Conservation (phyloP, 768 basidiomycete species). For the Zangia roseola region DNA sequence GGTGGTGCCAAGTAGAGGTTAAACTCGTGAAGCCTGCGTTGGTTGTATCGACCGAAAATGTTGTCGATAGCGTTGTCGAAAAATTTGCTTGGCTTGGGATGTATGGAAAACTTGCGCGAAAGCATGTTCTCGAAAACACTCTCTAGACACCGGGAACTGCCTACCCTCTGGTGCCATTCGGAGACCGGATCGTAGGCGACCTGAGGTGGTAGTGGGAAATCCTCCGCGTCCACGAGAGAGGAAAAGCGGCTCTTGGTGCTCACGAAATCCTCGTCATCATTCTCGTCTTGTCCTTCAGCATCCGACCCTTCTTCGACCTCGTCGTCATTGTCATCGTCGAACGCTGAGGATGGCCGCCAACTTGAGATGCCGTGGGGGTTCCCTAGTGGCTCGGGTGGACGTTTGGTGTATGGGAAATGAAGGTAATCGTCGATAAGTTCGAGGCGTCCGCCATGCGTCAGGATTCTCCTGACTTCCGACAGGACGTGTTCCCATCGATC, state of each 20-base stretch:
- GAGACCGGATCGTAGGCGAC: conserved; percentile 22
- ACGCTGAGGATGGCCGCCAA: conserved; percentile 13
- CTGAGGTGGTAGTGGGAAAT: conserved; percentile 12
- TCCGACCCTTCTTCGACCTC: conserved; percentile 21
- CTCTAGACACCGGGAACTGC: conserved; percentile 50
- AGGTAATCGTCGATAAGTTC: conserved; percentile 77
- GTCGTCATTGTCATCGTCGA: conserved; percentile 21
- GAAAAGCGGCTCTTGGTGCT: conserved; percentile 33
- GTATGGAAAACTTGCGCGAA: conserved; percentile 45
- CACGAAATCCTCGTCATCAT: conserved; percentile 32
- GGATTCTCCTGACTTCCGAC: conserved; percentile 59
- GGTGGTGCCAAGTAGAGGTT: conserved; percentile 60
- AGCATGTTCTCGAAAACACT: conserved; percentile 61
- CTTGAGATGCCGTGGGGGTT: conserved; percentile 1
- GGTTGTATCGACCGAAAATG: conserved; percentile 51
- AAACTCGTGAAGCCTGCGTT: conserved; percentile 44
- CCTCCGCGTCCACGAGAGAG: conserved; percentile 18
- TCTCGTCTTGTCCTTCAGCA: conserved; percentile 22
- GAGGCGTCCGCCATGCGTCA: conserved; percentile 58
- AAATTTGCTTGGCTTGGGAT: conserved; percentile 51
- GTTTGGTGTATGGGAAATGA: conserved; percentile 54
- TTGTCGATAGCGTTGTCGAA: conserved; percentile 43
- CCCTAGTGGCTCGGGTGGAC: conserved; percentile 16
- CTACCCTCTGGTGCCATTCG: conserved; percentile 42
- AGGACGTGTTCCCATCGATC: conserved; percentile 60